Evolutionary conservation across 805 yeast genomes (phyloP).

Genomic region (Cyberlindnera mississippiensis): DNA sequence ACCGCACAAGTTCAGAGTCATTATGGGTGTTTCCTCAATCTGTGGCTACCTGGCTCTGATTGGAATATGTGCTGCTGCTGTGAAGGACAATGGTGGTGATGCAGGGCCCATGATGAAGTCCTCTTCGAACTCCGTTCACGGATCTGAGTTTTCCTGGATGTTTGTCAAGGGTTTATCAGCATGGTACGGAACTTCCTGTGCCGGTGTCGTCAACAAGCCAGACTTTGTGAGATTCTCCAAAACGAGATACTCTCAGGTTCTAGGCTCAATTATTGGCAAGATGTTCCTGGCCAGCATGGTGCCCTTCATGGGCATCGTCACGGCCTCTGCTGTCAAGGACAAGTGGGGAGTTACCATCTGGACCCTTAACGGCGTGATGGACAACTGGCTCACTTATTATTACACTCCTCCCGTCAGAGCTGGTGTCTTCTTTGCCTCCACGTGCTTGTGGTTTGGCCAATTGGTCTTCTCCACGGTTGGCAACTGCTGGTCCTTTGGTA

Average conservation of each 20-base stretch:
- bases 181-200: conserved; percentile 36
- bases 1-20: conserved; percentile 7
- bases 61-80: conserved; percentile 11
- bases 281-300: conserved; percentile 33
- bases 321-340: conserved; percentile 32
- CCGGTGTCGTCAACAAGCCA: conserved; percentile 36
- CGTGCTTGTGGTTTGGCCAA: conserved; percentile 5
- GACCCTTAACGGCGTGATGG: conserved; percentile 33
- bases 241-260: conserved; percentile 21
- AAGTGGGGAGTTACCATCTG: conserved; percentile 34
- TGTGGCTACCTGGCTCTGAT: conserved; percentile 9
- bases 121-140: conserved; percentile 6
- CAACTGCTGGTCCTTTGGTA: conserved; percentile 30
- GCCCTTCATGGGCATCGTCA: conserved; percentile 36
- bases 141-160: conserved; percentile 30
- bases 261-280: conserved; percentile 29
- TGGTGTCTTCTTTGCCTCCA: conserved; percentile 34
- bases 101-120: conserved; percentile 8
- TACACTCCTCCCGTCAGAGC: conserved; percentile 35
- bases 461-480: conserved; percentile 15
- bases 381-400: conserved; percentile 34
- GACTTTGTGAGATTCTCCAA: conserved; percentile 37
- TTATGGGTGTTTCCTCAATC: conserved; percentile 6
- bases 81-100: conserved; percentile 6
- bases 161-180: conserved; percentile 36